phyloP scores from a whole-genome alignment of 202 grass and related monocot species.

The Alloteropsis angusta region DNA sequence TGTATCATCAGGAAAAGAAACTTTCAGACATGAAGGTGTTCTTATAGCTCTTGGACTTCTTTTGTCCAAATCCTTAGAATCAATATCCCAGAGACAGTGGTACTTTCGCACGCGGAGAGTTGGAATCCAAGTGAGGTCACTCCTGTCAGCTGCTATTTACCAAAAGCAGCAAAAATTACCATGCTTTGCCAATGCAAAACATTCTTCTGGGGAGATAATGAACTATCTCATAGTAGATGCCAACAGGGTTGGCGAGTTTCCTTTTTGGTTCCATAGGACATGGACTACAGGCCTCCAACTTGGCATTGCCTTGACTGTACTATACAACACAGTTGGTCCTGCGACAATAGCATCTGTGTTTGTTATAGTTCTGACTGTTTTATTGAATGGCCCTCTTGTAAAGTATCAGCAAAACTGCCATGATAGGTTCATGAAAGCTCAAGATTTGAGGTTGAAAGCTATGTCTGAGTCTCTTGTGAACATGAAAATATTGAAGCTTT shows the following conservation, averaged over 20 bases:
- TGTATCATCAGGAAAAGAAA: conserved; percentile 18
- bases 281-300: conserved; percentile 43
- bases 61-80: conserved; percentile 36
- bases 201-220: conserved; percentile 35
- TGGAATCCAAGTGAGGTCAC: conserved; percentile 21
- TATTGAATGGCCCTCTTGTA: conserved; percentile 28
- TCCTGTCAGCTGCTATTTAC: conserved; percentile 28
- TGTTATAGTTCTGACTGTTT: conserved; percentile 26
- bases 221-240: conserved; percentile 39
- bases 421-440: conserved; percentile 32
- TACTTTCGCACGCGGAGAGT: conserved; percentile 18
- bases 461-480: conserved; percentile 35
- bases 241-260: conserved; percentile 28
- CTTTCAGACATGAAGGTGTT: conserved; percentile 23
- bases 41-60: conserved; percentile 25
- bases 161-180: conserved; percentile 34
- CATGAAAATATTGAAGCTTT: conserved; percentile 46
- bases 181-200: conserved; percentile 8
- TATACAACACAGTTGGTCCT: conserved; percentile 25
- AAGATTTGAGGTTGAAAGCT: conserved; percentile 37
- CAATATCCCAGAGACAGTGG: conserved; percentile 34
- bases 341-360: conserved; percentile 28
- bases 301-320: conserved; percentile 24
- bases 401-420: conserved; percentile 34
- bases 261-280: conserved; percentile 36